Evolutionary conservation across 164 flowering plant species (phyloP).

Genomic region (Platanus orientalis): DNA sequence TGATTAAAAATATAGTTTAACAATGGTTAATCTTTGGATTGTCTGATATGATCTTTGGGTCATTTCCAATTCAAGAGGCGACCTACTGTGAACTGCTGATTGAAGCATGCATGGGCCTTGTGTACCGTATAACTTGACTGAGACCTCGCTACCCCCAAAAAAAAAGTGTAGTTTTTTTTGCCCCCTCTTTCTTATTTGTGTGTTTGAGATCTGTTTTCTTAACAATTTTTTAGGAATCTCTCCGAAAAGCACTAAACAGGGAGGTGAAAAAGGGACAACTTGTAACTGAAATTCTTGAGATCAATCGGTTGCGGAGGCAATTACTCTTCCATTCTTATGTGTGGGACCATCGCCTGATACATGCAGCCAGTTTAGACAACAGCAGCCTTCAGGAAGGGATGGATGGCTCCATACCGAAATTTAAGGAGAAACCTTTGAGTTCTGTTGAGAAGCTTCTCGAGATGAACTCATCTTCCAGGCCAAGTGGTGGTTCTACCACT

Average conservation of each 20-base stretch:
- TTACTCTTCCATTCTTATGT: constrained; percentile 72
- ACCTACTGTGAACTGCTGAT: neutral
- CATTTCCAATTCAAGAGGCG: neutral
- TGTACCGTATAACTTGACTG: neutral
- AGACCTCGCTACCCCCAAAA: too few relatives aligned
- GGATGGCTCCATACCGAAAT: constrained; percentile 21
- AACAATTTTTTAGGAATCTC: constrained; percentile 47
- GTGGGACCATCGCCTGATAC: constrained; percentile 82
- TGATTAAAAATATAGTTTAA: neutral
- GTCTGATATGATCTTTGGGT: neutral
- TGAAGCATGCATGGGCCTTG: neutral
- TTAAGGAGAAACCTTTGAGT: constrained; percentile 31
- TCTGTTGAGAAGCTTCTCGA: constrained; percentile 31
- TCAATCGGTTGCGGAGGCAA: constrained; percentile 72
- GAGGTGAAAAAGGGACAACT: constrained; percentile 62
- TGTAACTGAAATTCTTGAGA: constrained; percentile 73
- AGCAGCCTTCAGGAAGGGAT: constrained; percentile 18
- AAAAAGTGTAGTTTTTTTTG: too few relatives aligned
- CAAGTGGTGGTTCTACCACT: constrained; percentile 16
- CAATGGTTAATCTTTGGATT: neutral
- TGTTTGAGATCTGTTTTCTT: neutral
- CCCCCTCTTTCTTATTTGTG: too few relatives aligned
- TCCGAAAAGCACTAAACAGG: constrained; percentile 40
- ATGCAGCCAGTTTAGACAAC: constrained; percentile 44
- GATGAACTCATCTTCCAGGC: constrained; percentile 14